Evolutionary conservation across 352 stramenopile species (phyloP).

Genomic region (Globisporangium abappressorium): DNA sequence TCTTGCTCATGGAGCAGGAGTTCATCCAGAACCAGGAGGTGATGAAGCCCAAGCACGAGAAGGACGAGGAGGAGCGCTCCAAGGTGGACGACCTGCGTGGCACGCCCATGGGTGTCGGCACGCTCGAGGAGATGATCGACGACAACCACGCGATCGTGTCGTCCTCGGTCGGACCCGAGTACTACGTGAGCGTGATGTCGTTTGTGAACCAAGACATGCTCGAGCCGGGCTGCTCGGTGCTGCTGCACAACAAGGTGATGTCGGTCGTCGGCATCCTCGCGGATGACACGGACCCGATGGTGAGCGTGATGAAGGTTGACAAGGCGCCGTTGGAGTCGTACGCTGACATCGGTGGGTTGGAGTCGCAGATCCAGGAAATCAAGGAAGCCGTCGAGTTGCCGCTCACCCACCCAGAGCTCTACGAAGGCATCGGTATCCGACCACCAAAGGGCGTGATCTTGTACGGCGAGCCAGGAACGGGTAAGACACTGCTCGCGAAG

Average conservation of each 20-base stretch:
- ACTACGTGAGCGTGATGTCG: conserved; percentile 99
- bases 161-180: conserved; percentile 97
- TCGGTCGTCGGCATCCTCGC: conserved; percentile 98
- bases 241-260: conserved; percentile 99
- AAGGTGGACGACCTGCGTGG: conserved; percentile 99
- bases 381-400: conserved; percentile 96
- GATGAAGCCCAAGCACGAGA: conserved; percentile 99
- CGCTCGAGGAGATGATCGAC: conserved; percentile 99
- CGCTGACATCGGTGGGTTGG: conserved; percentile 98
- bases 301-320: conserved; percentile 99
- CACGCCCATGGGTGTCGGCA: conserved; percentile 97
- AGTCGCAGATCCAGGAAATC: conserved; percentile 97
- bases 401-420: conserved; percentile 99
- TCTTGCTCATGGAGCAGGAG: conserved; percentile 99
- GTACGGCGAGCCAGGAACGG: conserved; percentile 99
- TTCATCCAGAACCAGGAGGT: conserved; percentile 99
- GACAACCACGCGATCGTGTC: conserved; percentile 99
- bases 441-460: conserved; percentile 99
- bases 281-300: conserved; percentile 99
- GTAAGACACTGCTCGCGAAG: conserved; percentile 99
- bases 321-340: conserved; percentile 99
- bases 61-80: conserved; percentile 98
- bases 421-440: conserved; percentile 99
- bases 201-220: conserved; percentile 99
- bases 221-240: conserved; percentile 96